phyloP scores from a whole-genome alignment of 352 stramenopile genomes.

The Globisporangium radiosum region DNA sequence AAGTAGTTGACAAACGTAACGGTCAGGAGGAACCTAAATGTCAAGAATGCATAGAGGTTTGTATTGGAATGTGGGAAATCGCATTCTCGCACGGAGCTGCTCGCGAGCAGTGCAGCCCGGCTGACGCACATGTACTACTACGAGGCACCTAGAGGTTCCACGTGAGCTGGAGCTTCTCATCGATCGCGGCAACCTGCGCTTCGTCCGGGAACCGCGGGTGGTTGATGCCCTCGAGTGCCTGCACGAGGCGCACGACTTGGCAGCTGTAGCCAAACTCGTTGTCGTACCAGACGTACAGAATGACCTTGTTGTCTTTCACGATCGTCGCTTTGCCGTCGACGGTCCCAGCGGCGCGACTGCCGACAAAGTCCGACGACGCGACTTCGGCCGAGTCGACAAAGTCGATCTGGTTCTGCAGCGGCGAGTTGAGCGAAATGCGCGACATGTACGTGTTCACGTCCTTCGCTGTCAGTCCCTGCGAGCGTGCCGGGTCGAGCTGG shows the following conservation, averaged over 20 bases:
- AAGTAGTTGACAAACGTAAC: too few species aligned
- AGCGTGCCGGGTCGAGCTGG: constrained; percentile 79
- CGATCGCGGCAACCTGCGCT: constrained; percentile 60
- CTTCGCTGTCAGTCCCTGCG: constrained; percentile 50
- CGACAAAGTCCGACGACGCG: constrained; percentile 82
- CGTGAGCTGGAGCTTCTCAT: constrained; percentile 48
- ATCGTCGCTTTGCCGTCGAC: constrained; percentile 85
- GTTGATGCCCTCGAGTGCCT: constrained; percentile 73
- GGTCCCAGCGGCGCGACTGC: constrained; percentile 59
- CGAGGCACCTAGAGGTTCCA: constrained; percentile 25
- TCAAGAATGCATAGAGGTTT: too few species aligned
- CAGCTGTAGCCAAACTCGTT: constrained; percentile 89
- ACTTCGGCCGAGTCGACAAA: constrained; percentile 82
- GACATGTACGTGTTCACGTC: constrained; percentile 77
- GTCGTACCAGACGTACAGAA: constrained; percentile 89
- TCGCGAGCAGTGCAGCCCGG: too few species aligned
- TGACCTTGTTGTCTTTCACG: constrained; percentile 75
- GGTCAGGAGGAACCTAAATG: too few species aligned
- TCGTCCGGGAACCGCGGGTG: constrained; percentile 68
- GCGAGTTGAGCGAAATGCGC: constrained; percentile 75
- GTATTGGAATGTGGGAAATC: too few species aligned
- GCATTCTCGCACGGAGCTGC: too few species aligned
- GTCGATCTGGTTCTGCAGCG: constrained; percentile 86
- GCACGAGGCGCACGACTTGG: constrained; percentile 78
- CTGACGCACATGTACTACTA: too few species aligned